phyloP scores from a whole-genome alignment of 169 alveolate genomes.

The Amoebophrya sp. region DNA sequence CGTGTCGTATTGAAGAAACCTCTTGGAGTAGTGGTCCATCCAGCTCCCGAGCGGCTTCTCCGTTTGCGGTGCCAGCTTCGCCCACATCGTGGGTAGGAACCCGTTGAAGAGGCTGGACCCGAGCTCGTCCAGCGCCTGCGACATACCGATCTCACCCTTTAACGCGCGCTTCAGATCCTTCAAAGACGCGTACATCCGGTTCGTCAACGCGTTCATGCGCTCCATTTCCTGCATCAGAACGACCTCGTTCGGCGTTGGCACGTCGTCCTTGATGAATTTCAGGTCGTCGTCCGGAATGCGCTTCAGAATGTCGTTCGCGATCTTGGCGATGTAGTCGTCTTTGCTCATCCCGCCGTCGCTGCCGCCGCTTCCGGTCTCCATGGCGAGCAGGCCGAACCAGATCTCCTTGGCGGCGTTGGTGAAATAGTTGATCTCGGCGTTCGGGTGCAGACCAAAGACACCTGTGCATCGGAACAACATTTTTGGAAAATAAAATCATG shows the following conservation, averaged over 20 bases:
- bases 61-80: constrained; percentile 78
- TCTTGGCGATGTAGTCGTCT: constrained; percentile 63
- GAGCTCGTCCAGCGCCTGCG: constrained; percentile 75
- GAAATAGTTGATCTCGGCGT: constrained; percentile 86
- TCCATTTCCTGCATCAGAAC: constrained; percentile 69
- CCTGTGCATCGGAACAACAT: constrained; percentile 59
- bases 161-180: constrained; percentile 78
- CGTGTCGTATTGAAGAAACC: constrained; percentile 60
- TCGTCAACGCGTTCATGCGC: background rate
- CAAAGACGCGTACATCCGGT: background rate
- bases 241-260: constrained; percentile 75
- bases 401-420: constrained; percentile 76
- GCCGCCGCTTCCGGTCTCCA: constrained; percentile 64
- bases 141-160: constrained; percentile 89
- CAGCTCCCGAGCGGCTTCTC: constrained; percentile 83
- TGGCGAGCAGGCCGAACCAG: constrained; percentile 74
- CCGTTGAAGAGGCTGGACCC: constrained; percentile 75
- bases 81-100: constrained; percentile 72
- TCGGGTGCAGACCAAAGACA: constrained; percentile 84
- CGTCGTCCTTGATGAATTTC: constrained; percentile 56
- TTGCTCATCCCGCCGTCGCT: constrained; percentile 61
- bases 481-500: no score
- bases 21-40: constrained; percentile 66
- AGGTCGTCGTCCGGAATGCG: constrained; percentile 44
- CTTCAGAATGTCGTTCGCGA: constrained; percentile 53